Evolutionary conservation across 768 basidiomycete genomes (phyloP), one percentile per base, ranked within the genome.

Genomic region (Tulasnella sp.): DNA sequence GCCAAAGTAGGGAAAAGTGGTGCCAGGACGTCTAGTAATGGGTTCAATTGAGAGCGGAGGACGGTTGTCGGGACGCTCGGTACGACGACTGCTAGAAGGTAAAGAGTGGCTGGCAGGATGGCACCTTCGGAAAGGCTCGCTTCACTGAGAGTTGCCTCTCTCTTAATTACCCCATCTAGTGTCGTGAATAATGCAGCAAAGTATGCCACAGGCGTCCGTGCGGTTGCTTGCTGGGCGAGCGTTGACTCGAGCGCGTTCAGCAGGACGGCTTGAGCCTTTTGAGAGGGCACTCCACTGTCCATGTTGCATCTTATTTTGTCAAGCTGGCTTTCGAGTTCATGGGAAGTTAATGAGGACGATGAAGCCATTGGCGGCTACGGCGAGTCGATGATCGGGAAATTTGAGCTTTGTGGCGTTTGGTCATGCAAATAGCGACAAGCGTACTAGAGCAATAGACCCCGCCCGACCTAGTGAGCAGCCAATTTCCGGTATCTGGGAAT

Each of bases 121-220:
- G 94, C 93, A 21, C 92, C 92, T 76, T 95, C 93, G 7, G 86
- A 88, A 38, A 88, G 82, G 42, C 85, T 82, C 3, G 84, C 82
- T 24, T 83, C 81, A 80, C 82, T 85, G 85, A 79, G 87, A 85
- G 82, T 83, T 84, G 77, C 84, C 88, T 92, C 86, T 91, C 82
- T 83, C 46, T 77, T 90, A 36, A 95, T 85, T 16, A 92, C 91
- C 80, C 92, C 91, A 83, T 95, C 93, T 40, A 97, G 88, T 10
- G 94, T 93, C 18, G 95, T 95, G 74, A 95, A 87, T 80, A 97
- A 88, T 3, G 94, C 92, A n/a, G 96, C 94, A 85, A 97, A 98
- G 87, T 98, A 99, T 40, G 98, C 97, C 1, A 95, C 96, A 9
- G 97, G 89, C 10, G 93, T 89, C 56, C 87, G 85, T 76, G 92